Evolutionary conservation across 1,284 basidiomycete species (phyloP).

Genomic region (Leucoagaricus sp.): DNA sequence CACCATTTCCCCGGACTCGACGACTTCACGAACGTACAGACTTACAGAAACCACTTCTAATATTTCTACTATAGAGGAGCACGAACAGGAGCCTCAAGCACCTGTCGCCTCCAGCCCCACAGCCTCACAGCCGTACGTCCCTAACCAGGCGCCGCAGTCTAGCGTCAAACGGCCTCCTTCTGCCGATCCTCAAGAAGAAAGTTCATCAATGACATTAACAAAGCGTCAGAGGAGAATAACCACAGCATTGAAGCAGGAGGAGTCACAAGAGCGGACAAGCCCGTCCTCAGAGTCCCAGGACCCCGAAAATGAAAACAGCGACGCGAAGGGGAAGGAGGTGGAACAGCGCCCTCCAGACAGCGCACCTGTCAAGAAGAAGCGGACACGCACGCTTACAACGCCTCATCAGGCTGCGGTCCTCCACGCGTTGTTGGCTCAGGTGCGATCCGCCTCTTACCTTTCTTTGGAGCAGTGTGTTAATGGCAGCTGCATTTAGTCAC

Average conservation of each 20-base stretch:
- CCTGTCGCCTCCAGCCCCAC: conserved; percentile 20
- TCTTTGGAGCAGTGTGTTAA: not conserved
- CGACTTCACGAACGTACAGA: conserved; percentile 43
- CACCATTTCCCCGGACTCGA: conserved; percentile 26
- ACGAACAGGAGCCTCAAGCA: conserved; percentile 16
- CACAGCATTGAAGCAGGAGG: conserved; percentile 24
- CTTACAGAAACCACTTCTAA: conserved; percentile 29
- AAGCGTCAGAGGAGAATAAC: conserved; percentile 38
- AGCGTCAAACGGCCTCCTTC: conserved; percentile 26
- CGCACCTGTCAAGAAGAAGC: conserved; percentile 66
- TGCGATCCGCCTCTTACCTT: conserved; percentile 29
- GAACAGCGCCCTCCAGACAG: conserved; percentile 29
- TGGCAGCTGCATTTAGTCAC: conserved; percentile 51
- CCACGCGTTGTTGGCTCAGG: conserved; percentile 79
- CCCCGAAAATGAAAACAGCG: conserved; percentile 53
- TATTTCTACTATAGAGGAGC: conserved; percentile 10
- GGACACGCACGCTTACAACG: conserved; percentile 80
- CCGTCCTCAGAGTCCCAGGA: conserved; percentile 56
- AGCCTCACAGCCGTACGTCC: conserved; percentile 13
- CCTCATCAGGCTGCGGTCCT: conserved; percentile 82
- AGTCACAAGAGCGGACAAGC: conserved; percentile 34
- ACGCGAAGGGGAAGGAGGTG: conserved; percentile 36
- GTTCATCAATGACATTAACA: conserved; percentile 38
- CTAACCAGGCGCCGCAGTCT: conserved; percentile 14
- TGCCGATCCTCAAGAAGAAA: conserved; percentile 24